A percentile compares a stretch with the other conserved stretches of the same genome.
phyloP scores from a whole-genome alignment of 768 basidiomycete genomes.

The Mycena maculata region DNA sequence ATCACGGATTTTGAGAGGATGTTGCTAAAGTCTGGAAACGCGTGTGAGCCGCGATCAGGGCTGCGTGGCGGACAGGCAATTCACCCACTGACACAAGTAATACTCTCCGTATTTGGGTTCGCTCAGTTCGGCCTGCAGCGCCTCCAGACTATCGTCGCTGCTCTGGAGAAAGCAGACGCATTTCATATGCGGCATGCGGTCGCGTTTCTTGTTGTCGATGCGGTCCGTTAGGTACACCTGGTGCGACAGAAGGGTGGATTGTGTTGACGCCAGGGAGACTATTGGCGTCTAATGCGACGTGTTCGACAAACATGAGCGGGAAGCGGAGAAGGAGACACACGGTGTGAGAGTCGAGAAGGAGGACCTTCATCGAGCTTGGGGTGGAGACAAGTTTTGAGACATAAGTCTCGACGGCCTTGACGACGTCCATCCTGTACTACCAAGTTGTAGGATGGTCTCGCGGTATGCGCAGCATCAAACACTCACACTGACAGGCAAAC shows the following conservation, averaged over 20 bases:
- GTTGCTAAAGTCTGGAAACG: conserved; percentile 89
- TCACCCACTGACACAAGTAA: conserved; percentile 97
- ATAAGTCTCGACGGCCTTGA: conserved; percentile 96
- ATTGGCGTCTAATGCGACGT: conserved; percentile 81
- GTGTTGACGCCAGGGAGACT: conserved; percentile 93
- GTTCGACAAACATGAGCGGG: conserved; percentile 7
- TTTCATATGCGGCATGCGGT: conserved; percentile 96
- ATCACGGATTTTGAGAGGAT: conserved; percentile 90
- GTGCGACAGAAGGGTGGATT: conserved; percentile 91
- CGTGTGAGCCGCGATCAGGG: conserved; percentile 36
- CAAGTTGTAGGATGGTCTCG: too few relatives aligned
- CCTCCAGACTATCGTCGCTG: conserved; percentile 83
- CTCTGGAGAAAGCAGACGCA: conserved; percentile 94
- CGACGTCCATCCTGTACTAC: conserved; percentile 79
- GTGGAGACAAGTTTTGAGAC: conserved; percentile 88
- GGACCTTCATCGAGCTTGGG: conserved; percentile 93
- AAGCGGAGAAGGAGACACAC: conserved; percentile 56
- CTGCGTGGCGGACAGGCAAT: conserved; percentile 41
- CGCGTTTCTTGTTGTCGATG: conserved; percentile 93
- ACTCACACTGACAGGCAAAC: too few relatives aligned
- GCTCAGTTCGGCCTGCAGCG: conserved; percentile 83
- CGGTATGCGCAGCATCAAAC: too few relatives aligned
- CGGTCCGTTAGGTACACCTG: conserved; percentile 98
- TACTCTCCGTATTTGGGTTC: conserved; percentile 98
- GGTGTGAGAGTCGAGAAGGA: conserved; percentile 94